Conservation (phyloP, 176 grass and related monocot species). For the Tillandsia leiboldiana region DNA sequence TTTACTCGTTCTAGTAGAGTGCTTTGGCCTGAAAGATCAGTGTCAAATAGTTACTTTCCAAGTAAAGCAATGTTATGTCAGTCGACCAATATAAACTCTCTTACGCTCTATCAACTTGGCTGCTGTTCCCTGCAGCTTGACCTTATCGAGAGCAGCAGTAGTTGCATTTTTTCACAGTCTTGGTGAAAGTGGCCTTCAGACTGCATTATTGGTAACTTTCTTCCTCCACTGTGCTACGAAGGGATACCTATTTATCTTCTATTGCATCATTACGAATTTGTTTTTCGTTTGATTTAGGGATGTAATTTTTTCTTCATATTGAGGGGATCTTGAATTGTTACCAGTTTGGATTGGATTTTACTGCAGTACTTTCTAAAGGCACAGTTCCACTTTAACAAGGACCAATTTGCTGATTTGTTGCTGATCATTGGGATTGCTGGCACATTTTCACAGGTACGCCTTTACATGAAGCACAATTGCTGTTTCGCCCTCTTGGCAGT, state of each 20-base stretch:
- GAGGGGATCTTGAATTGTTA: background rate
- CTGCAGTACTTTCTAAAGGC: conserved; percentile 88
- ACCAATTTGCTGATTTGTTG: conserved; percentile 83
- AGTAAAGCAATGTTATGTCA: background rate
- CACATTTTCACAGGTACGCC: conserved; percentile 67
- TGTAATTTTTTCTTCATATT: background rate
- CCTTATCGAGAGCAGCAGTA: conserved; percentile 49
- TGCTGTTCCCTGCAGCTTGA: conserved; percentile 30
- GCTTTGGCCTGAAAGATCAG: too few species aligned
- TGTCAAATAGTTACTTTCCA: too few species aligned
- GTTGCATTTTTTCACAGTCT: conserved; percentile 73
- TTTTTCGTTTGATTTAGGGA: background rate
- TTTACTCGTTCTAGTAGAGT: too few species aligned
- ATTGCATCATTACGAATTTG: too few species aligned
- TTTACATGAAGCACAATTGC: background rate
- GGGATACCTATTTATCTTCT: too few species aligned
- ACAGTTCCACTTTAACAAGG: conserved; percentile 74
- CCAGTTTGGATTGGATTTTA: conserved; percentile 5
- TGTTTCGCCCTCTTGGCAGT: background rate
- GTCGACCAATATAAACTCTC: background rate
- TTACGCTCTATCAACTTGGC: background rate
- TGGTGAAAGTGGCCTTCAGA: conserved; percentile 64
- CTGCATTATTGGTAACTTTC: conserved; percentile 53
- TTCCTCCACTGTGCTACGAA: conserved; percentile 5
- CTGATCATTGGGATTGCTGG: conserved; percentile 51